Evolutionary conservation across 495 filamentous ascomycete genomes (phyloP).

Genomic region (Sphaerosporella brunnea): DNA sequence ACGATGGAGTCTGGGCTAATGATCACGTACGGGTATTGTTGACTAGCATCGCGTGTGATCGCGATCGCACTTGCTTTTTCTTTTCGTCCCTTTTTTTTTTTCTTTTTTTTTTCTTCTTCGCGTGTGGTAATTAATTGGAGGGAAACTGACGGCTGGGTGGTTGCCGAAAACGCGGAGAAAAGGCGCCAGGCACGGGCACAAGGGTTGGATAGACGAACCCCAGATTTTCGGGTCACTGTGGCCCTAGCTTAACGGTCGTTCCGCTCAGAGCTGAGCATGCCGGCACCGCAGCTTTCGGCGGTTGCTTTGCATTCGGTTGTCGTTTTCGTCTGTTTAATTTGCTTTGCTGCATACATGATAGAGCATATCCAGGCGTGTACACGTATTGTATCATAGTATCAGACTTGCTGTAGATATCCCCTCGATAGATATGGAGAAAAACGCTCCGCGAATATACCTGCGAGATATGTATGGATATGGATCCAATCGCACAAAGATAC

Average conservation of each 20-base stretch:
- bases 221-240: neutral
- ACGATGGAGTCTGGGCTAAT: too few species aligned
- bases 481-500: too few species aligned
- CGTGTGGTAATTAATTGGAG: neutral
- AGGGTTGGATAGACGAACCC: neutral
- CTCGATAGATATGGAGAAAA: neutral
- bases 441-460: too few species aligned
- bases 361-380: too few species aligned
- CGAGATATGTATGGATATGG: too few species aligned
- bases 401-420: neutral
- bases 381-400: too few species aligned
- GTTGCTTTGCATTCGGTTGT: neutral
- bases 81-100: conserved; percentile 6
- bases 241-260: neutral
- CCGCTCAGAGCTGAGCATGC: conserved; percentile 1
- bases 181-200: neutral
- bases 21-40: too few species aligned
- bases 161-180: neutral
- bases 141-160: neutral
- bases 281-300: neutral
- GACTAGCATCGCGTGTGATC: too few species aligned
- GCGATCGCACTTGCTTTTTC: neutral
- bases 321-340: neutral
- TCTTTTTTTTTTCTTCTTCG: conserved; percentile 11
- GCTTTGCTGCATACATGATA: neutral